phyloP scores from a whole-genome alignment of 2,329 filamentous ascomycete genomes.

The Zymoseptoria crescenta region DNA sequence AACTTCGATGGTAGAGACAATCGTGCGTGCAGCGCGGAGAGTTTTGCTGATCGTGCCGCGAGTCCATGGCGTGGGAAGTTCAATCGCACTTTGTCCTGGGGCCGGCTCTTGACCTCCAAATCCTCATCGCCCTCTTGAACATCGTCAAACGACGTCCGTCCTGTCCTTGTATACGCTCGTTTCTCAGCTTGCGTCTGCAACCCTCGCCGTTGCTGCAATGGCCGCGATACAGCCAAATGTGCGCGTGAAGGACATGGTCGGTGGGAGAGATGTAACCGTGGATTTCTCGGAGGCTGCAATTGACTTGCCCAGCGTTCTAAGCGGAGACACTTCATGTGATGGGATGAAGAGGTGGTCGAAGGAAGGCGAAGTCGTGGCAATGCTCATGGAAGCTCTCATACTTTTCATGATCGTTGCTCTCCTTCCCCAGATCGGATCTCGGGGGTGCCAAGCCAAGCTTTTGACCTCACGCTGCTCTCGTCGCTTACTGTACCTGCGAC shows the following conservation, averaged over 20 bases:
- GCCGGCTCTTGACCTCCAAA: background rate
- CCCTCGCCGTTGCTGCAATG: conserved; percentile 6
- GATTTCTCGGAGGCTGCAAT: conserved; percentile 46
- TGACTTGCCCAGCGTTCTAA: conserved; percentile 53
- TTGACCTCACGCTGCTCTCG: conserved; percentile 1
- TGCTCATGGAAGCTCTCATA: background rate
- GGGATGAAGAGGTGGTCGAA: conserved; percentile 1
- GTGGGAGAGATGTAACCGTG: conserved; percentile 31
- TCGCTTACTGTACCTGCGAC: background rate
- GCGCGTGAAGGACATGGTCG: conserved; percentile 19
- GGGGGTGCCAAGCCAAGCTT: background rate
- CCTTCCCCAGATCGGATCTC: background rate
- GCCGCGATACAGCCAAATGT: conserved; percentile 5
- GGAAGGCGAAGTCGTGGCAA: background rate
- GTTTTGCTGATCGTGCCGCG: conserved; percentile 71
- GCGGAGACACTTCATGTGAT: conserved; percentile 40
- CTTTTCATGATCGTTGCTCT: background rate
- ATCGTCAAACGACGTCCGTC: conserved; percentile 2
- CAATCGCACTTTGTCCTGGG: conserved; percentile 4
- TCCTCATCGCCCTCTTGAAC: conserved; percentile 27
- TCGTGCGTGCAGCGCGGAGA: conserved; percentile 85
- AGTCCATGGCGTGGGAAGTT: conserved; percentile 21
- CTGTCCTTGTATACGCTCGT: conserved; percentile 11
- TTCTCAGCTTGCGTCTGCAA: conserved; percentile 19
- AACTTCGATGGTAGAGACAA: conserved; percentile 73